A percentile compares a stretch with the other conserved stretches of the same genome.
phyloP scores from a whole-genome alignment of 148 eudicot species.

The Rhododendron vialii region DNA sequence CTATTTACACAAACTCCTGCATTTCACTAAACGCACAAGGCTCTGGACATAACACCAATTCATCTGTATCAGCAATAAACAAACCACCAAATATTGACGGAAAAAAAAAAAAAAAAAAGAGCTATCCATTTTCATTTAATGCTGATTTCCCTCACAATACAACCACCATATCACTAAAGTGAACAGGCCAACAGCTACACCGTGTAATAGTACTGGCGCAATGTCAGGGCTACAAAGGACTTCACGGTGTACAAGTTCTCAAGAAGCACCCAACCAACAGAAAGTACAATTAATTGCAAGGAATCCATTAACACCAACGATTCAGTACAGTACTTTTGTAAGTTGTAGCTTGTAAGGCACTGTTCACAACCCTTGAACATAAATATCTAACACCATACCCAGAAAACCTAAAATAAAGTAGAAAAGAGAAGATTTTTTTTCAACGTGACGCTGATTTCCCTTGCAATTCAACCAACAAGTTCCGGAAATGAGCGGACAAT shows the following conservation, averaged over 20 bases:
- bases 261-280: neutral
- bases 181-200: neutral
- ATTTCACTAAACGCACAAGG: neutral
- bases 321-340: neutral
- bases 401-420: neutral
- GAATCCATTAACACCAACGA: neutral
- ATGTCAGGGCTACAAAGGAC: neutral
- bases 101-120: neutral
- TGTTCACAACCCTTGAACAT: neutral
- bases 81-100: neutral
- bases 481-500: neutral
- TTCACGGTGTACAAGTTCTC: neutral
- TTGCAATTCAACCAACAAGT: neutral
- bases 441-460: neutral
- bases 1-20: conserved; percentile 3
- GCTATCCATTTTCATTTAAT: neutral
- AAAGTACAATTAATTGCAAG: neutral
- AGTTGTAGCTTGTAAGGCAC: neutral
- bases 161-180: neutral
- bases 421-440: neutral
- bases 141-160: neutral
- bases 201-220: neutral
- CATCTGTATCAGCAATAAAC: neutral
- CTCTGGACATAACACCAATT: neutral
- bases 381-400: neutral